A percentile compares a stretch with the other conserved stretches of the same genome.
phyloP scores from a whole-genome alignment of 306 rosid genomes.

The Castanopsis chinensis region DNA sequence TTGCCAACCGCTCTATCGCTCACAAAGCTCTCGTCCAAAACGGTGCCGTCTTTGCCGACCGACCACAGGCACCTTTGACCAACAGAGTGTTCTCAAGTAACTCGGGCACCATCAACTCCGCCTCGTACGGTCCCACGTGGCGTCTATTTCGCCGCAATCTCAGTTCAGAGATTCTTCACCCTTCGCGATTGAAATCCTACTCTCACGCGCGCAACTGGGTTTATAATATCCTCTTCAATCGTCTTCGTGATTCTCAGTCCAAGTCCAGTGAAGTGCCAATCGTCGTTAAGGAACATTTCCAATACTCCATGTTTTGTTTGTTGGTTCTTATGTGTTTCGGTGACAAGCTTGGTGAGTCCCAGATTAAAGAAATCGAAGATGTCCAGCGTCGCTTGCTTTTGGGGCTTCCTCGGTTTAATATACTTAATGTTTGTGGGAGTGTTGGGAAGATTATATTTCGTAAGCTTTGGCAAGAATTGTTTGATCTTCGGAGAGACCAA shows the following conservation, averaged over 20 bases:
- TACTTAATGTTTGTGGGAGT: conserved; percentile 33
- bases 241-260: not conserved
- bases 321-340: not conserved
- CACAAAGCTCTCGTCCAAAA: conserved; percentile 41
- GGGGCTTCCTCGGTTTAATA: conserved; percentile 15
- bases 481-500: not conserved
- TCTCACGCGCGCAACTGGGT: conserved; percentile 39
- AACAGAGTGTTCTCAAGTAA: conserved; percentile 24
- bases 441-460: conserved; percentile 29
- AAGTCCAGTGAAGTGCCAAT: not conserved
- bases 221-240: conserved; percentile 21
- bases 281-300: conserved; percentile 25
- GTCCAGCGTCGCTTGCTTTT: not conserved
- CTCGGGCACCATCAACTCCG: conserved; percentile 32
- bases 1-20: conserved; percentile 26
- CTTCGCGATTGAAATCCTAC: conserved; percentile 25
- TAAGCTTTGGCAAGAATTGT: conserved; percentile 32
- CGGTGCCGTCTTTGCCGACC: conserved; percentile 28
- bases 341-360: not conserved
- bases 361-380: not conserved
- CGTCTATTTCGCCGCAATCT: conserved; percentile 42
- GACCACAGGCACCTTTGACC: conserved; percentile 22
- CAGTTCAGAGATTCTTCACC: conserved; percentile 35
- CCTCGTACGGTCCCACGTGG: conserved; percentile 38
- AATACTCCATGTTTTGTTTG: not conserved